These are phyloP conservation scores for Metschnikowia peoriensis DNA, from an alignment of 805 yeast genomes.

Conservation along the genomic window DNA sequence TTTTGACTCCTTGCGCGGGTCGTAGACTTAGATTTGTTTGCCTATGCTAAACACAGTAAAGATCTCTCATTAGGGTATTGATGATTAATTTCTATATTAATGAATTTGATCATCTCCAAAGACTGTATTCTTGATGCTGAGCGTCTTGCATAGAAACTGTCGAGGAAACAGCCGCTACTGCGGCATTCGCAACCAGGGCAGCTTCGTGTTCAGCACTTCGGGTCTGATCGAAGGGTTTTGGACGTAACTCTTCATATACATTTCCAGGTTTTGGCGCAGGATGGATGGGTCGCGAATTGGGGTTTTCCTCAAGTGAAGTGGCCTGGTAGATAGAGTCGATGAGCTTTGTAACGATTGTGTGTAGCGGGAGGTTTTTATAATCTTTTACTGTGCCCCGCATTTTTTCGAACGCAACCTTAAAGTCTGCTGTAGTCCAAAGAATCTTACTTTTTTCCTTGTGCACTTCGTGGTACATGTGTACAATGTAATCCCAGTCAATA, in stretches of 20 bases:
- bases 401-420: conserved; percentile 58
- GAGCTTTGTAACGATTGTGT: conserved; percentile 15
- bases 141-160: conserved; percentile 27
- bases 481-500: conserved; percentile 37
- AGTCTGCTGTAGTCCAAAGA: conserved; percentile 60
- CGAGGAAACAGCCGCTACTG: conserved; percentile 37
- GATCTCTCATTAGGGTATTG: too few species aligned
- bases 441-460: conserved; percentile 19
- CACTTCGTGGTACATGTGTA: conserved; percentile 28
- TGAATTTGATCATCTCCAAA: conserved; percentile 27
- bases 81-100: too few species aligned
- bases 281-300: neutral
- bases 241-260: conserved; percentile 10
- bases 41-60: too few species aligned
- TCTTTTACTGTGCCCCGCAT: conserved; percentile 54
- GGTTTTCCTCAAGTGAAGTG: neutral
- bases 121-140: conserved; percentile 35
- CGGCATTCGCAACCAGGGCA: conserved; percentile 35
- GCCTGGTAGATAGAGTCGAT: conserved; percentile 11
- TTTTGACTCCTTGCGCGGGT: too few species aligned
- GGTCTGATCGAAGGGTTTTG: conserved; percentile 8
- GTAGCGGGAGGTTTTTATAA: conserved; percentile 20
- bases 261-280: conserved; percentile 6
- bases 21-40: too few species aligned
- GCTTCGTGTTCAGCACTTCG: conserved; percentile 24